These are phyloP conservation scores for Gossypium davidsonii DNA, from an alignment of 441 rosid genomes.

Conservation along the genomic window DNA sequence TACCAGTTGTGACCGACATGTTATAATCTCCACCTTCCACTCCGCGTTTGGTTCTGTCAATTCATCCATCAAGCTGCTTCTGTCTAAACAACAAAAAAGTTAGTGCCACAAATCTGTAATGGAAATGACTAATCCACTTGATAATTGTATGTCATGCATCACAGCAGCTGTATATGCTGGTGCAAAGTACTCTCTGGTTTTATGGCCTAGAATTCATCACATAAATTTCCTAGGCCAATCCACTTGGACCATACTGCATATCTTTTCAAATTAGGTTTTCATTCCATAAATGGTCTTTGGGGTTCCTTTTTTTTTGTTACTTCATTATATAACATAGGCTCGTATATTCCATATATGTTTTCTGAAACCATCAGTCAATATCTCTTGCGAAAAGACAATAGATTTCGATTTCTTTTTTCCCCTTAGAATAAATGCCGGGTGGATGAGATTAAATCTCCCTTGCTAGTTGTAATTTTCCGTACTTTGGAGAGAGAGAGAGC, in stretches of 20 bases:
- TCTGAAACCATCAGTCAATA: not conserved
- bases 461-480: not conserved
- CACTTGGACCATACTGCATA: not conserved
- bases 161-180: slow-evolving; percentile 2
- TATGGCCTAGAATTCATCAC: not conserved
- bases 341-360: not conserved
- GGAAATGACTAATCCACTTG: not conserved
- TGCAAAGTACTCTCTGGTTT: not conserved
- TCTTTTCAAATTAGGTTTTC: not conserved
- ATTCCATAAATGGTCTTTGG: not conserved
- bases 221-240: not conserved
- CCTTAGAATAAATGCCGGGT: not conserved
- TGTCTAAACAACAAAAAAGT: not conserved
- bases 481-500: not conserved
- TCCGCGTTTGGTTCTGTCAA: not conserved
- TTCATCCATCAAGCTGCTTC: not conserved
- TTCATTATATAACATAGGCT: not conserved
- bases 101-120: not conserved
- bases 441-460: not conserved
- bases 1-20: slow-evolving; percentile 22
- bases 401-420: not conserved
- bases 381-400: not conserved
- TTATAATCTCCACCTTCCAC: slow-evolving; percentile 1
- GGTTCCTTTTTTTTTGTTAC: not conserved
- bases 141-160: not conserved